Conservation (phyloP, 176 grass and related monocot species). For the Carex myosuroides region DNA sequence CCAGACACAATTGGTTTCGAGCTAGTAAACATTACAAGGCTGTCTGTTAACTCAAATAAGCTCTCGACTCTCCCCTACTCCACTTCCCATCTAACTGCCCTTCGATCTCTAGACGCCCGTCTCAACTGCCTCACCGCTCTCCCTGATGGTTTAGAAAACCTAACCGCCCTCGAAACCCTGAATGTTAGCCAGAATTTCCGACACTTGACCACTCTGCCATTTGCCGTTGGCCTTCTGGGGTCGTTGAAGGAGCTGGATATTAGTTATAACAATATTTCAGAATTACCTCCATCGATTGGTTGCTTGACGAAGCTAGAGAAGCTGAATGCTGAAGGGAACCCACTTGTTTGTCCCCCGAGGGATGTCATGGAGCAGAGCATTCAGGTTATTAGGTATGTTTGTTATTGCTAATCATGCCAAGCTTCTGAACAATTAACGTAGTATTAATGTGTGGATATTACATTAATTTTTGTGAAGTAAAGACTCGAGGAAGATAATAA, state of each 20-base stretch:
- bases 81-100: slow-evolving; percentile 68
- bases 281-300: slow-evolving; percentile 73
- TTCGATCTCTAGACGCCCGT: slow-evolving; percentile 62
- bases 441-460: neutral
- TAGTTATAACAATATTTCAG: slow-evolving; percentile 80
- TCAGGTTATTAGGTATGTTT: slow-evolving; percentile 50
- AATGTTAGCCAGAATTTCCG: slow-evolving; percentile 95
- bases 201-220: slow-evolving; percentile 62
- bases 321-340: slow-evolving; percentile 70
- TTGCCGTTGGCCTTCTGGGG: slow-evolving; percentile 58
- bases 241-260: slow-evolving; percentile 84
- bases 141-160: slow-evolving; percentile 65
- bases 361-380: slow-evolving; percentile 76
- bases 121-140: slow-evolving; percentile 81
- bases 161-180: slow-evolving; percentile 57
- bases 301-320: slow-evolving; percentile 67
- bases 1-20: slow-evolving; percentile 96
- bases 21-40: slow-evolving; percentile 55
- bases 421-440: neutral
- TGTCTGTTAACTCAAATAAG: slow-evolving; percentile 90
- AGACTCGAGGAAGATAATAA: neutral
- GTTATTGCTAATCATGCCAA: neutral
- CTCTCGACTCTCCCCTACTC: slow-evolving; percentile 61
- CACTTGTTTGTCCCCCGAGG: slow-evolving; percentile 57
- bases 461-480: neutral